phyloP scores from a whole-genome alignment of 2,329 filamentous ascomycete species.

The Blastomyces silverae region DNA sequence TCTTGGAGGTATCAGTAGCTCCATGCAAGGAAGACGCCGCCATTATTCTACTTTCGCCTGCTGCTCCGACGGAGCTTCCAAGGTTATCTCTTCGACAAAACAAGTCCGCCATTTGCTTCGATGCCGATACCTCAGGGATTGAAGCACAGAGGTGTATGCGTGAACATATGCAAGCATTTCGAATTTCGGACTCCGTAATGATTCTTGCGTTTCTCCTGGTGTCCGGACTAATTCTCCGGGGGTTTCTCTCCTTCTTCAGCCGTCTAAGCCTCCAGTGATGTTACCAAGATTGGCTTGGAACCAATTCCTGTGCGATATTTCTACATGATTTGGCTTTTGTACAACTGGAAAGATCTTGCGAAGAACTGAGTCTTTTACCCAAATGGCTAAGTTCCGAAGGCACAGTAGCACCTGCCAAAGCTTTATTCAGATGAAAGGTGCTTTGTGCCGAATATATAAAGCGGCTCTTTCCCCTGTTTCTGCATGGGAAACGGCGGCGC shows the following conservation, averaged over 20 bases:
- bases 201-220: not conserved
- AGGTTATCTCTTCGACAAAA: not conserved
- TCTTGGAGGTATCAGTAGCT: not conserved
- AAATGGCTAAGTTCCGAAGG: not conserved
- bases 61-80: not conserved
- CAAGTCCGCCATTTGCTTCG: not conserved
- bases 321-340: not conserved
- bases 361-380: not conserved
- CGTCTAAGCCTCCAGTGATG: not conserved
- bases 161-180: not conserved
- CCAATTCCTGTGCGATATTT: not conserved
- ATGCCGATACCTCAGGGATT: not conserved
- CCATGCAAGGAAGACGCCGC: not conserved
- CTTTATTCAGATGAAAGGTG: not conserved
- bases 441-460: not conserved
- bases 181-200: not conserved
- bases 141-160: not conserved
- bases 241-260: not conserved
- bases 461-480: not conserved
- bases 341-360: not conserved
- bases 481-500: not conserved
- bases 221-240: not conserved
- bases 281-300: not conserved
- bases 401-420: not conserved
- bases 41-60: not conserved